Evolutionary conservation across 768 basidiomycete species (phyloP).

Genomic region (Nevesoporus exiguus): DNA sequence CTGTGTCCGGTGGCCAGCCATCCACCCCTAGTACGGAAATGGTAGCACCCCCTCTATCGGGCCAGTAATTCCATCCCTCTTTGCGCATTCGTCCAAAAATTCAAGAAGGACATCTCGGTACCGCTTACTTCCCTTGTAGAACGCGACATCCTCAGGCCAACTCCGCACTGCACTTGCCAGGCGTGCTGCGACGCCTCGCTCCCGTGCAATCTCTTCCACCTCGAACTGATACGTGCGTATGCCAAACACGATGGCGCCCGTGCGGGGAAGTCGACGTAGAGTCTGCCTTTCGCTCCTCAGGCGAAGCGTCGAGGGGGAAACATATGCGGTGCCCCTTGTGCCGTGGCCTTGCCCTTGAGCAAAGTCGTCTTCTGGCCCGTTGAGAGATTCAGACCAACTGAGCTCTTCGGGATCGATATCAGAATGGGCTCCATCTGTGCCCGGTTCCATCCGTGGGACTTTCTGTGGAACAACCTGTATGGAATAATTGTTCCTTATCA

Average conservation of each 20-base stretch:
- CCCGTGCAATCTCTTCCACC: constrained; percentile 48
- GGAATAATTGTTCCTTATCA: constrained; percentile 68
- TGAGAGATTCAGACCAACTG: constrained; percentile 54
- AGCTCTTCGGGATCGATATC: constrained; percentile 64
- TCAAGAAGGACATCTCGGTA: constrained; percentile 24
- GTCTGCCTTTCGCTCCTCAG: constrained; percentile 71
- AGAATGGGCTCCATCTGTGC: constrained; percentile 11
- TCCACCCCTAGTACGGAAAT: constrained; percentile 17
- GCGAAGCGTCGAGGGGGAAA: constrained; percentile 45
- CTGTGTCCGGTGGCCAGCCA: background rate
- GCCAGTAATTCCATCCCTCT: constrained; percentile 15
- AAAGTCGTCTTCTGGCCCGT: constrained; percentile 53
- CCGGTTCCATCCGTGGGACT: background rate
- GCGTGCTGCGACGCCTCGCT: constrained; percentile 59
- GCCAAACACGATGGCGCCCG: constrained; percentile 68
- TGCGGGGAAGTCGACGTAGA: constrained; percentile 57
- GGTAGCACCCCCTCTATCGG: constrained; percentile 14
- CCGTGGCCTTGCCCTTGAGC: constrained; percentile 21
- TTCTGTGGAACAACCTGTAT: constrained; percentile 36
- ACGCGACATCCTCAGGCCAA: constrained; percentile 63
- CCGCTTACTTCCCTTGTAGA: constrained; percentile 24
- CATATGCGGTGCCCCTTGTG: background rate
- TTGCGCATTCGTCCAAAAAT: constrained; percentile 26
- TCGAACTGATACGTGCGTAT: constrained; percentile 66
- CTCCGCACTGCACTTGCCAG: constrained; percentile 63